phyloP scores from a whole-genome alignment of 164 flowering plant species.

The Platanus orientalis region DNA sequence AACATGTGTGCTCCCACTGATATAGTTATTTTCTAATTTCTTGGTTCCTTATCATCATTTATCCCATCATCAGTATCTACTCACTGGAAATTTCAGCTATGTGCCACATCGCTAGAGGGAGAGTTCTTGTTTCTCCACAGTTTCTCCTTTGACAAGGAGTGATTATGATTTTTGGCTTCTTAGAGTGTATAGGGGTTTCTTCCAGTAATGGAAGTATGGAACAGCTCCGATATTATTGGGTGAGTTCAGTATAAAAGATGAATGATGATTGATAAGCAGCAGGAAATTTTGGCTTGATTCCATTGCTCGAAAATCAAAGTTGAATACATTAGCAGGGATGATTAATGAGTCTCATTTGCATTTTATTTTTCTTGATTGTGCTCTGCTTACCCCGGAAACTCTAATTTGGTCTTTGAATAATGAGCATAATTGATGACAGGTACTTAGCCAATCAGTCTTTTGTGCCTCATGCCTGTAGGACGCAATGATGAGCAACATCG shows the following conservation, averaged over 20 bases:
- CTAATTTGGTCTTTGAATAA: no score
- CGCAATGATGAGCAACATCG: no score
- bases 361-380: no score
- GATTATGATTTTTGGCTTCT: constrained; percentile 2
- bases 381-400: no score
- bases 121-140: no score
- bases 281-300: not conserved
- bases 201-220: not conserved
- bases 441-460: no score
- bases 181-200: no score
- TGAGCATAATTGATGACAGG: no score
- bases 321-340: not conserved
- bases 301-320: not conserved
- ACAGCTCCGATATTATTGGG: not conserved
- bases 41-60: constrained; percentile 8
- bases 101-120: no score
- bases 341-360: not conserved
- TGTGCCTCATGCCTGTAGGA: no score
- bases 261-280: not conserved
- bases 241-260: no score
- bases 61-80: not conserved
- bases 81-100: not conserved
- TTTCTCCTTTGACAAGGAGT: not conserved
- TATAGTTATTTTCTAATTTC: not conserved
- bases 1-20: not conserved